These are phyloP conservation scores for Croton setiger DNA, from an alignment of 441 rosid genomes.

Conservation along the genomic window DNA sequence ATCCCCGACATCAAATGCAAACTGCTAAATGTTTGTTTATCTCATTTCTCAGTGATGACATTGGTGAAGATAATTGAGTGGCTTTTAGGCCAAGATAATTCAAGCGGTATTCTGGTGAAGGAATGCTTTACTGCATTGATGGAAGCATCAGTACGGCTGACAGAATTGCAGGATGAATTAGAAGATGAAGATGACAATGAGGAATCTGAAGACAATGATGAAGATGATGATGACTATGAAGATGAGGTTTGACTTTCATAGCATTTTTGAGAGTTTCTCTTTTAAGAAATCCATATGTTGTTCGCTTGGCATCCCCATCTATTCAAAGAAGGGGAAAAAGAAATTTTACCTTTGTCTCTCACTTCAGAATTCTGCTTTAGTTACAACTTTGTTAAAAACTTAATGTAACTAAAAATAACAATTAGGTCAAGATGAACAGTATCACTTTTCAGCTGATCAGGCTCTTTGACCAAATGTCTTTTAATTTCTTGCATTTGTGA, in stretches of 20 bases:
- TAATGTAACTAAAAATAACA: not conserved
- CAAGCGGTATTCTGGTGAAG: conserved; percentile 34
- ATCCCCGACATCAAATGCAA: too few relatives aligned
- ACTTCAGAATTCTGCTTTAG: not conserved
- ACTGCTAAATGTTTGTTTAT: conserved; percentile 22
- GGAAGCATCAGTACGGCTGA: conserved; percentile 51
- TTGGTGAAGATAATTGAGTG: conserved; percentile 58
- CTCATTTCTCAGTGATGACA: conserved; percentile 64
- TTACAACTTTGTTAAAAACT: not conserved
- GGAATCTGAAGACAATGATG: conserved; percentile 44
- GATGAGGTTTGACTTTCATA: conserved; percentile 45
- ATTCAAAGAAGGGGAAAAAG: not conserved
- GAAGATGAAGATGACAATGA: conserved; percentile 51
- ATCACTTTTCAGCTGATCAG: conserved; percentile 7
- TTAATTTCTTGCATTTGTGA: conserved; percentile 3
- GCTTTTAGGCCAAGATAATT: conserved; percentile 44
- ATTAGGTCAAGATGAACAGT: conserved; percentile 7
- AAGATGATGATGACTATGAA: conserved; percentile 46
- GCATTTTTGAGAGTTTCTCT: not conserved
- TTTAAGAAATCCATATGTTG: not conserved
- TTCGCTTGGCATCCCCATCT: not conserved
- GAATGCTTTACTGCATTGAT: conserved; percentile 60
- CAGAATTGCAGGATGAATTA: conserved; percentile 53
- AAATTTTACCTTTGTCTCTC: not conserved
- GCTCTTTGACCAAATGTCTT: conserved; percentile 6